phyloP scores from a whole-genome alignment of 805 yeast genomes.

The Myxozyma kluyveri region DNA sequence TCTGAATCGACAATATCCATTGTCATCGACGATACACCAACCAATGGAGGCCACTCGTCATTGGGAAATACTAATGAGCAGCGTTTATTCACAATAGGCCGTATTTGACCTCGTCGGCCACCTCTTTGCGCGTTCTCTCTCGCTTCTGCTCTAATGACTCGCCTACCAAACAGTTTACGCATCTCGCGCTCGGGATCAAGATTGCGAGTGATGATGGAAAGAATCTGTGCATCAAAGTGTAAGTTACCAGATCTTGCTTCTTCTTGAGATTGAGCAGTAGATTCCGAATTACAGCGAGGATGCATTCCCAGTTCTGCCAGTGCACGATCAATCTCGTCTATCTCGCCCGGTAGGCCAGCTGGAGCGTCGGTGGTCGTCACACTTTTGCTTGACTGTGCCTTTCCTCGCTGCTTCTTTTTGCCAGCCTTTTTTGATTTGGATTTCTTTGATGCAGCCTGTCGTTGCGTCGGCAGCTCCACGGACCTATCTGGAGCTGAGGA shows the following conservation, averaged over 20 bases:
- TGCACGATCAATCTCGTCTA: constrained; percentile 28
- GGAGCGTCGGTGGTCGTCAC: no score
- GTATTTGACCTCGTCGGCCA: constrained; percentile 15
- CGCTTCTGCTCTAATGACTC: constrained; percentile 22
- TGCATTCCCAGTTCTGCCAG: constrained; percentile 15
- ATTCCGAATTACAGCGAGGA: background rate
- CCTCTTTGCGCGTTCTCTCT: constrained; percentile 10
- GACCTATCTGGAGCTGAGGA: no score
- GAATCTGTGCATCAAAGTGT: constrained; percentile 17
- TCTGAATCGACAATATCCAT: constrained; percentile 28
- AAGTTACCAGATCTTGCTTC: background rate
- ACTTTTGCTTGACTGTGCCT: no score
- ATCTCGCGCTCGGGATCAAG: constrained; percentile 30
- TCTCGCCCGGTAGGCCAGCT: no score
- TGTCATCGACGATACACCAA: constrained; percentile 14
- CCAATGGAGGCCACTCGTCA: constrained; percentile 31
- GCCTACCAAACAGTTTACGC: constrained; percentile 28
- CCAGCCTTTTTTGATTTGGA: constrained; percentile 24
- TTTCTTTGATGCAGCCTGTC: no score
- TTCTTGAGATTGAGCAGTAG: background rate
- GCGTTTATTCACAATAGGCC: constrained; percentile 14
- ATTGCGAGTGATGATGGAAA: constrained; percentile 20
- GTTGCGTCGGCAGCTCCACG: no score
- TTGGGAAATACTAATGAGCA: constrained; percentile 26
- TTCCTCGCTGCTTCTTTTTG: no score